Conservation (phyloP, 257 asterid species). For the Leonotis leonurus region DNA sequence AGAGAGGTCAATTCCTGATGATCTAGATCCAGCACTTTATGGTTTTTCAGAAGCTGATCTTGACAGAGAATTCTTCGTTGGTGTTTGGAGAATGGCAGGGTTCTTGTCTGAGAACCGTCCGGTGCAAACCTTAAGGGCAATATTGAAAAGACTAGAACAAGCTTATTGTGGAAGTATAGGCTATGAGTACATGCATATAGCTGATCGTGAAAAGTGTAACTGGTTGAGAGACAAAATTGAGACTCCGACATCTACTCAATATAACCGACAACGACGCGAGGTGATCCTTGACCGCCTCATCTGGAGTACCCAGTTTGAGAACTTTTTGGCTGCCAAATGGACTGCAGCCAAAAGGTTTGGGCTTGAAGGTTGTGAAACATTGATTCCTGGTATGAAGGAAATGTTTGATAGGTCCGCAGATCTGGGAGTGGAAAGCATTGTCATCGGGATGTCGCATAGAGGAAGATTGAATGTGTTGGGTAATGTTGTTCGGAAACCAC, state of each 20-base stretch:
- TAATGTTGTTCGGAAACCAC: conserved; percentile 88
- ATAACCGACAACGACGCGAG: conserved; percentile 70
- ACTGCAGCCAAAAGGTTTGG: conserved; percentile 94
- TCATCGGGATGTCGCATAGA: conserved; percentile 96
- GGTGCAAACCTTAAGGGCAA: conserved; percentile 81
- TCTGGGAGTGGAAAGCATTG: conserved; percentile 94
- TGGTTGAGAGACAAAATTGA: conserved; percentile 96
- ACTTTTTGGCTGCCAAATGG: conserved; percentile 94
- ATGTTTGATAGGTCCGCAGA: conserved; percentile 95
- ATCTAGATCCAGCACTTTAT: conserved; percentile 76
- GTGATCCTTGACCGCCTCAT: conserved; percentile 89
- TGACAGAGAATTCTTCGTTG: conserved; percentile 89
- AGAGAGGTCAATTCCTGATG: conserved; percentile 72
- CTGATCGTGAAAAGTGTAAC: conserved; percentile 90
- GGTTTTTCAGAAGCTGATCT: conserved; percentile 94
- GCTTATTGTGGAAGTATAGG: conserved; percentile 95
- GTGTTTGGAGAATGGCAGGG: conserved; percentile 93
- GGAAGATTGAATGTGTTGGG: conserved; percentile 88
- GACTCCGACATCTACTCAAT: conserved; percentile 72
- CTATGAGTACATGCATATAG: conserved; percentile 91
- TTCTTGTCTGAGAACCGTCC: conserved; percentile 97
- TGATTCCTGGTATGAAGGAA: conserved; percentile 99
- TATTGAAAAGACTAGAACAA: conserved; percentile 86
- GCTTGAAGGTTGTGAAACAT: conserved; percentile 94
- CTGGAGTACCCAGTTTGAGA: conserved; percentile 91